These are phyloP conservation scores for Pythium oligandrum DNA, from an alignment of 352 stramenopile genomes.

Conservation along the genomic window DNA sequence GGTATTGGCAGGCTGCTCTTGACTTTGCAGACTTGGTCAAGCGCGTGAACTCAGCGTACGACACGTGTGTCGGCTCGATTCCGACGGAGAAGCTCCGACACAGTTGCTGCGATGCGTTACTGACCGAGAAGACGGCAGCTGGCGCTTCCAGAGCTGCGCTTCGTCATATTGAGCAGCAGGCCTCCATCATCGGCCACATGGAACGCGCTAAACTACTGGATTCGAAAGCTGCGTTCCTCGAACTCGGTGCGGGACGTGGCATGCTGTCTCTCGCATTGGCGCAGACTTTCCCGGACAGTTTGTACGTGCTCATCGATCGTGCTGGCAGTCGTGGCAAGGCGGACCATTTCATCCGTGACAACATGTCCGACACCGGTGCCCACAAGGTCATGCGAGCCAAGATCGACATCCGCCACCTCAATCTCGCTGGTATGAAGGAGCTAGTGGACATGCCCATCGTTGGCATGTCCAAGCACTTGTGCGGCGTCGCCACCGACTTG, in stretches of 20 bases:
- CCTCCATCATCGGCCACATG: conserved; percentile 81
- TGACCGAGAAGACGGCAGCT: conserved; percentile 52
- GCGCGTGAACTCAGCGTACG: conserved; percentile 51
- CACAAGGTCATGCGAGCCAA: conserved; percentile 54
- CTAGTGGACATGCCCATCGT: conserved; percentile 45
- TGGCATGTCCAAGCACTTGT: conserved; percentile 85
- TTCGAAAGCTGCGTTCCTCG: conserved; percentile 42
- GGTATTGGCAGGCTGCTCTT: conserved; percentile 20
- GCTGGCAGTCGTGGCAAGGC: conserved; percentile 69
- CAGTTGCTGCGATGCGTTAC: conserved; percentile 49
- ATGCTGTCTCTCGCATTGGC: conserved; percentile 80
- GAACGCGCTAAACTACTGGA: conserved; percentile 46
- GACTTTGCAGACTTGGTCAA: conserved; percentile 50
- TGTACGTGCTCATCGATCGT: conserved; percentile 77
- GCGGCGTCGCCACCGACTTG: conserved; percentile 75
- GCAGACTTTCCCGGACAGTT: conserved; percentile 49
- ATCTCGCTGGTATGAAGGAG: conserved; percentile 63
- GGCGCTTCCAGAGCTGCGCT: conserved; percentile 56
- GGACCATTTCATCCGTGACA: conserved; percentile 55
- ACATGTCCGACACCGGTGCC: conserved; percentile 11
- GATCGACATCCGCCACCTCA: conserved; percentile 83
- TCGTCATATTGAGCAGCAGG: conserved; percentile 80
- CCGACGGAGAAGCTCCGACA: conserved; percentile 67
- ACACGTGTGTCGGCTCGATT: conserved; percentile 49
- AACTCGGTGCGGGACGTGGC: conserved; percentile 67